Evolutionary conservation across 2,329 filamentous ascomycete species (phyloP).

Genomic region (Madurella mycetomatis): DNA sequence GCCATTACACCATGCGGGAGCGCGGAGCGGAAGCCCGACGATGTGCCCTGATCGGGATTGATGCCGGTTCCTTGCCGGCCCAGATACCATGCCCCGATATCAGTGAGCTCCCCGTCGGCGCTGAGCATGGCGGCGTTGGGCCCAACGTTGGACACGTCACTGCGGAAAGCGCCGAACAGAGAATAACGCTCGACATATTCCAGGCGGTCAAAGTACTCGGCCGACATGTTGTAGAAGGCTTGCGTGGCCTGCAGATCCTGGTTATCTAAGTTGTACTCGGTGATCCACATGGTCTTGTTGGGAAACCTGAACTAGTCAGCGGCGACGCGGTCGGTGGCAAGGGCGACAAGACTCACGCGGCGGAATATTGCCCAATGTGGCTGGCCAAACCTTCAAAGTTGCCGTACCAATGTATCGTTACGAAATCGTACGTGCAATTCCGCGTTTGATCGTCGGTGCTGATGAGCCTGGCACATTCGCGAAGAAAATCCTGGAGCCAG

Average conservation of each 20-base stretch:
- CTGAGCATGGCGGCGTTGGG: constrained; percentile 68
- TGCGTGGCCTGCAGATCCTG: constrained; percentile 55
- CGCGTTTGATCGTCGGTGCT: constrained; percentile 36
- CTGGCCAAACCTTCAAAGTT: constrained; percentile 64
- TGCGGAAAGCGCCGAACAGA: constrained; percentile 72
- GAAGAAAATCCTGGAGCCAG: constrained; percentile 65
- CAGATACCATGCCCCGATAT: constrained; percentile 76
- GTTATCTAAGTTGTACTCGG: constrained; percentile 65
- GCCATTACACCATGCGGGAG: neutral
- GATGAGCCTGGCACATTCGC: constrained; percentile 57
- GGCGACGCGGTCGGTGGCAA: constrained; percentile 13
- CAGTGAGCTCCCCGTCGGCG: constrained; percentile 62
- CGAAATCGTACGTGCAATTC: constrained; percentile 60
- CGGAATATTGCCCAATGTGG: constrained; percentile 58
- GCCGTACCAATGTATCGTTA: constrained; percentile 66
- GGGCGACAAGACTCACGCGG: constrained; percentile 31
- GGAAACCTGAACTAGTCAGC: constrained; percentile 45
- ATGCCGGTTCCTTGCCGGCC: constrained; percentile 48
- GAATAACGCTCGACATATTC: constrained; percentile 63
- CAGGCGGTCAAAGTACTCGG: constrained; percentile 62
- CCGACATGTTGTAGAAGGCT: constrained; percentile 62
- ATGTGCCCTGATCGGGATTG: constrained; percentile 8
- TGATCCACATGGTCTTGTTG: constrained; percentile 66
- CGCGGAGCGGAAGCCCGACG: neutral
- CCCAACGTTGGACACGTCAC: constrained; percentile 66